Evolutionary conservation across 2,329 filamentous ascomycete genomes (phyloP), one percentile per base, ranked within the genome.

Genomic region (Colletotrichum truncatum): DNA sequence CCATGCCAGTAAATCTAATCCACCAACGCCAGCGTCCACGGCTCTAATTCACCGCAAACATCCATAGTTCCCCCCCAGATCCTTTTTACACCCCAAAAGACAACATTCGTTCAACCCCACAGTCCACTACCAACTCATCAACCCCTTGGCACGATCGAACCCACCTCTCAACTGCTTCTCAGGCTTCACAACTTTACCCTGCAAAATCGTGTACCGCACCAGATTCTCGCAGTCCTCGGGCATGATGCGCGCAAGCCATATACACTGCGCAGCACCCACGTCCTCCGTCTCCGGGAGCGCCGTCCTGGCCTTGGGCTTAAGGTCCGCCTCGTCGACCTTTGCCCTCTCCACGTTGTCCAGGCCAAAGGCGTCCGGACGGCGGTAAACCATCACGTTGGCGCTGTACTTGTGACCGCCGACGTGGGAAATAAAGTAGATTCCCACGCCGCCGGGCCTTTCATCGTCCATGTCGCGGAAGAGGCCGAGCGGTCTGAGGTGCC

Each of bases 391-490:
- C 71, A 98, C 89, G 73, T 99, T 99, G 26, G 96, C 96, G 48
- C 91, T 90, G 80, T 97, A 98, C 81, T 98, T 98, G 82, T 99
- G 96, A 0, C 96, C 96, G 26, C 96, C 96, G 3, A 98, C 94
- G 74, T 99, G 96, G 70, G 90, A 95, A 74, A 98, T 97, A 75
- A 98, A 98, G 80, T 97, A 97, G 69, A 99, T 93, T 1, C 93
- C 95, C 6, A 98, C 95, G 11, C 96, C 96, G 10, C 95, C 95
- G 0, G 94, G 93, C 63, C 96, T 83, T 76, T 94, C 90, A 76
- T 99, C 96, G 74, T 97, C 89, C 48, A 96, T 80, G 75, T 98
- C 95, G 28, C 96, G 89, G 77, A 91, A 94, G 18, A 99, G 81
- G 0, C 94, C 94, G 11, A 97, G 82, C 1, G 93, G 92, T 0